phyloP scores from a whole-genome alignment of 2,329 filamentous ascomycete species.

The Microsporum canis region DNA sequence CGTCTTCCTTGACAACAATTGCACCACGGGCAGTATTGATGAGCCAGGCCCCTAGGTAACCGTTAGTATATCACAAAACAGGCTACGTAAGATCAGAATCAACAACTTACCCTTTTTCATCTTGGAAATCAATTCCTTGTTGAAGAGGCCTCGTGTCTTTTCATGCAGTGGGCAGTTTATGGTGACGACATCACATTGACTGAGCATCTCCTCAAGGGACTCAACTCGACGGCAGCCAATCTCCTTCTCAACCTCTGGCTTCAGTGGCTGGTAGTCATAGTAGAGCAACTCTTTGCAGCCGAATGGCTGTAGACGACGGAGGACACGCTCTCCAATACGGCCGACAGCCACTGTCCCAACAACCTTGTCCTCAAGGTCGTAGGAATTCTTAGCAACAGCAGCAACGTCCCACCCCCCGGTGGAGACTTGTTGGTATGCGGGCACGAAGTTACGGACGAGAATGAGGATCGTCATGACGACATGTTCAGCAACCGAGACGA shows the following conservation, averaged over 20 bases:
- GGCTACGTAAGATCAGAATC: background rate
- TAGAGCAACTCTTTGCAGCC: conserved; percentile 99
- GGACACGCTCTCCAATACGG: conserved; percentile 94
- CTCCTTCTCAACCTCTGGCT: conserved; percentile 76
- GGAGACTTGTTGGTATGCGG: conserved; percentile 87
- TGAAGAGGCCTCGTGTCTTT: conserved; percentile 92
- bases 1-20: conserved; percentile 98
- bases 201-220: conserved; percentile 80
- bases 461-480: conserved; percentile 97
- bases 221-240: conserved; percentile 89
- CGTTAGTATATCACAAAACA: conserved; percentile 8
- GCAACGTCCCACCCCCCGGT: conserved; percentile 91
- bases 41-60: conserved; percentile 65
- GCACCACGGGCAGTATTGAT: conserved; percentile 97
- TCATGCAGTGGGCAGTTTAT: conserved; percentile 99
- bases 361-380: conserved; percentile 91
- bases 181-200: conserved; percentile 92
- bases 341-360: conserved; percentile 96
- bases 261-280: conserved; percentile 97
- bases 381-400: conserved; percentile 94
- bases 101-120: conserved; percentile 76
- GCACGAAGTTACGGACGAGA: conserved; percentile 96
- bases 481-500: conserved; percentile 97
- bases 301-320: conserved; percentile 90
- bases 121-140: conserved; percentile 96